Conservation (phyloP, 495 filamentous ascomycete species). For the Cercophora newfieldiana region DNA sequence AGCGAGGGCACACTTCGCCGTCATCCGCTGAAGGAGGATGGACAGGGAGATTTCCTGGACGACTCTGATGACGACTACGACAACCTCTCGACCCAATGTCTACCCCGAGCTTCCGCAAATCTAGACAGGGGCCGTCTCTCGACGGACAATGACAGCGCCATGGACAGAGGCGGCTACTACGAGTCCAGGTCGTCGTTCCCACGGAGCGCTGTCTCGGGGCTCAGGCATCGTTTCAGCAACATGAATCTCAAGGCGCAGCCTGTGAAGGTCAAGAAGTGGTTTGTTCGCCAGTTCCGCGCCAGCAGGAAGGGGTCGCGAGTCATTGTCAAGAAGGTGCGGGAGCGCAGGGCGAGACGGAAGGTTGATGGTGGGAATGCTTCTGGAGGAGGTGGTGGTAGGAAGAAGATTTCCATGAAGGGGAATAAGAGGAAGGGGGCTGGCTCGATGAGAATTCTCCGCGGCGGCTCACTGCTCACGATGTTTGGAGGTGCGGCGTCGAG, state of each 20-base stretch:
- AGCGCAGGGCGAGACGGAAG: neutral
- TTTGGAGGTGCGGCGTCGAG: neutral
- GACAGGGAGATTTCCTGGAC: neutral
- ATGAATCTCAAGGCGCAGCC: neutral
- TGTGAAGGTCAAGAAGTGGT: constrained; percentile 29
- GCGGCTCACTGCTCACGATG: neutral
- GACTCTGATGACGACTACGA: neutral
- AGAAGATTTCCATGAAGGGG: neutral
- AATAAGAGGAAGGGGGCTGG: neutral
- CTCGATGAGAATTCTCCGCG: neutral
- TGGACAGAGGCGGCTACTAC: neutral
- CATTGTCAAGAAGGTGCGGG: constrained; percentile 17
- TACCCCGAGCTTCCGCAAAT: constrained; percentile 22
- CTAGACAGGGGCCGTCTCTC: neutral
- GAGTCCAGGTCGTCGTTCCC: neutral
- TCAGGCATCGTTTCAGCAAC: constrained; percentile 1
- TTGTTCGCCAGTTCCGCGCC: constrained; percentile 23
- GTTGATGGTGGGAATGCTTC: neutral
- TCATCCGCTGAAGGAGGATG: neutral
- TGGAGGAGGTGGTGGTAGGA: neutral
- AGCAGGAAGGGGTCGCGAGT: constrained; percentile 24
- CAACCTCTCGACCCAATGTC: constrained; percentile 25
- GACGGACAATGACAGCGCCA: neutral
- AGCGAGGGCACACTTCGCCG: neutral
- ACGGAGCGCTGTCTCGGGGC: neutral